Evolutionary conservation across 1,139 yeast species (phyloP), one percentile per base, ranked within the genome.

Genomic region (Kodamaea suecica): DNA sequence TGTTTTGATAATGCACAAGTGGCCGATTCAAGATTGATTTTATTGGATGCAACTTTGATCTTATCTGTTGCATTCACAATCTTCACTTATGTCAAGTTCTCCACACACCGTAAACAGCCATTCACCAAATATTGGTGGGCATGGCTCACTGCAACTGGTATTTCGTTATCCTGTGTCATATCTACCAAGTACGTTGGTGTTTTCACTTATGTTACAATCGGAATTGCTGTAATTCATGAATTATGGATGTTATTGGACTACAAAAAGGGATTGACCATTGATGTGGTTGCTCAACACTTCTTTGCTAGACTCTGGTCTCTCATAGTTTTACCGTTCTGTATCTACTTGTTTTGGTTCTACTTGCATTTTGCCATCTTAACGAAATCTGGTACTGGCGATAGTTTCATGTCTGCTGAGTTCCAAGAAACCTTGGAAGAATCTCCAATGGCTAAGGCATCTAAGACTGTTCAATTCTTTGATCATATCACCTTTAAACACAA

Each of bases 101-200:
- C 84, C 49, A 85, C 86, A 46, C 76, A 70, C 49, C 80, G 96
- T 50, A 64, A 62, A 34, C 50, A 54, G 13, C 85, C 97, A 5
- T 90, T 86, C 54, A 53, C 84, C 13, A 47, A 46, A 30, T 49
- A 65, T 31, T 92, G 99, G 98, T 92, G 95, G 84, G 61, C 63
- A 30, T 94, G 98, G 98, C 71, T 92, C 29, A 57, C 72, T 27
- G 60, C 77, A 27, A 88, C 97, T 6, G 99, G 99, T 21, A 66
- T 87, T 5, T 73, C 94, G 1, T 73, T 92, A 42, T 85, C 97
- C 0, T 82, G 90, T 57, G 97, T 88, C 27, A 90, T 92, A 42
- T 81, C 95, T 29, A 90, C 97, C 36, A 92, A 92, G 59, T 94
- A 92, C 55, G 96, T 92, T 23, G 99, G 99, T 55, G 83, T 84